These are phyloP conservation scores for Trametes elegans DNA, from an alignment of 768 basidiomycete species.

Conservation along the genomic window DNA sequence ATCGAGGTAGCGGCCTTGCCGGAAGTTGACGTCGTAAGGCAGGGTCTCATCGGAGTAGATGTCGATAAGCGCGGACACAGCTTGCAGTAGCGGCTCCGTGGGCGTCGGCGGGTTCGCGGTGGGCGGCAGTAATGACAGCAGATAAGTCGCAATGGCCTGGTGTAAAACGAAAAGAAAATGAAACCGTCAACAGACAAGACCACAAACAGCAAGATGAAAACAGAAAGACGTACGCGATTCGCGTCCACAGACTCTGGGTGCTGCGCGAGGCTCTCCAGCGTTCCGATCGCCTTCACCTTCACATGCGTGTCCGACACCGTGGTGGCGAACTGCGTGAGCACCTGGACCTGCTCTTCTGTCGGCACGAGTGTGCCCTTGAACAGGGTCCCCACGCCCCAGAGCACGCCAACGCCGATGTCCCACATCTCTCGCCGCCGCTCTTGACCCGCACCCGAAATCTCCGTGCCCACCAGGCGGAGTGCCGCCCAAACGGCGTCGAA, in stretches of 20 bases:
- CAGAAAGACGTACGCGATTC: slow-evolving; percentile 49
- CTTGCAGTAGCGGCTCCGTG: slow-evolving; percentile 74
- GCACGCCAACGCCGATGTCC: slow-evolving; percentile 74
- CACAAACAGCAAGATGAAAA: background rate
- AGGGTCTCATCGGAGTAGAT: slow-evolving; percentile 87
- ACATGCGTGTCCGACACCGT: slow-evolving; percentile 51
- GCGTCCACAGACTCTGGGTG: slow-evolving; percentile 57
- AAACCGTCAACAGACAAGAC: background rate
- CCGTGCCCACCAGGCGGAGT: slow-evolving; percentile 56
- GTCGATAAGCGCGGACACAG: slow-evolving; percentile 81
- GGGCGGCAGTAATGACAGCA: slow-evolving; percentile 62
- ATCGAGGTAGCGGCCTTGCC: slow-evolving; percentile 54
- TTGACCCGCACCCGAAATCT: slow-evolving; percentile 55
- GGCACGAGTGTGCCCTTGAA: slow-evolving; percentile 70
- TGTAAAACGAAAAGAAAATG: background rate
- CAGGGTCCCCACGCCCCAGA: slow-evolving; percentile 84
- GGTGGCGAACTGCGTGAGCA: slow-evolving; percentile 66
- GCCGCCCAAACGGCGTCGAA: slow-evolving; percentile 71
- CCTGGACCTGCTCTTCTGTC: slow-evolving; percentile 55
- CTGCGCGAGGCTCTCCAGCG: slow-evolving; percentile 83
- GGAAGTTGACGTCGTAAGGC: slow-evolving; percentile 81
- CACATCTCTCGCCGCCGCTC: slow-evolving; percentile 75
- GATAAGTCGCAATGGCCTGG: slow-evolving; percentile 62
- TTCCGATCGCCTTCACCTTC: slow-evolving; percentile 78
- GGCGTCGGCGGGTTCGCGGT: slow-evolving; percentile 41